These are phyloP conservation scores for Fusarium sp. DNA, from an alignment of 2,329 filamentous ascomycete genomes.

Conservation along the genomic window DNA sequence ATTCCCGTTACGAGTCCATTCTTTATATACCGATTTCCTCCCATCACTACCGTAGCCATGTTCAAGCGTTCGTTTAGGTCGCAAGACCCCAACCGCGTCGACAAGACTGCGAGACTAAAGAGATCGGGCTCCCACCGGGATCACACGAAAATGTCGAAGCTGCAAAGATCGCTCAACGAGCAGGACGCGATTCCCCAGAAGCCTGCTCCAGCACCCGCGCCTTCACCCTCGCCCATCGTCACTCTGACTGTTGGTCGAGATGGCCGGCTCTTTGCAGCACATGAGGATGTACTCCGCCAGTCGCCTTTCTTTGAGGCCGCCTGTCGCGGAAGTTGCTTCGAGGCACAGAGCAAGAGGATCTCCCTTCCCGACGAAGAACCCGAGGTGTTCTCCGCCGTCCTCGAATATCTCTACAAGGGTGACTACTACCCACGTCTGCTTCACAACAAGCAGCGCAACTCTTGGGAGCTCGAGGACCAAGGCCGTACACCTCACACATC, in stretches of 20 bases:
- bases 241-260: slow-evolving; percentile 87
- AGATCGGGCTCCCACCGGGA: slow-evolving; percentile 70
- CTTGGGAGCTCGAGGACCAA: slow-evolving; percentile 87
- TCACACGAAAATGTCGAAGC: slow-evolving; percentile 82
- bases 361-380: slow-evolving; percentile 82
- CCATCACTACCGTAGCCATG: slow-evolving; percentile 67
- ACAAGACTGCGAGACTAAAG: slow-evolving; percentile 89
- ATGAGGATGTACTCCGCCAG: slow-evolving; percentile 89
- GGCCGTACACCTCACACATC: slow-evolving; percentile 58
- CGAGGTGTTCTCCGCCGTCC: slow-evolving; percentile 90
- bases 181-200: slow-evolving; percentile 53
- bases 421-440: slow-evolving; percentile 93
- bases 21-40: slow-evolving; percentile 41
- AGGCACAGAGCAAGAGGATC: slow-evolving; percentile 81
- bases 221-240: slow-evolving; percentile 76
- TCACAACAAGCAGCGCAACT: slow-evolving; percentile 85
- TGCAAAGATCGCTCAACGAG: slow-evolving; percentile 83
- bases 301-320: slow-evolving; percentile 85
- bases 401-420: slow-evolving; percentile 97
- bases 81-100: slow-evolving; percentile 78
- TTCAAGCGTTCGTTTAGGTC: slow-evolving; percentile 92
- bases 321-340: slow-evolving; percentile 78
- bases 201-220: slow-evolving; percentile 36
- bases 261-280: slow-evolving; percentile 91
- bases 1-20: slow-evolving; percentile 44